Evolutionary conservation across 768 basidiomycete species (phyloP).

Genomic region (Pisolithus tinctorius): DNA sequence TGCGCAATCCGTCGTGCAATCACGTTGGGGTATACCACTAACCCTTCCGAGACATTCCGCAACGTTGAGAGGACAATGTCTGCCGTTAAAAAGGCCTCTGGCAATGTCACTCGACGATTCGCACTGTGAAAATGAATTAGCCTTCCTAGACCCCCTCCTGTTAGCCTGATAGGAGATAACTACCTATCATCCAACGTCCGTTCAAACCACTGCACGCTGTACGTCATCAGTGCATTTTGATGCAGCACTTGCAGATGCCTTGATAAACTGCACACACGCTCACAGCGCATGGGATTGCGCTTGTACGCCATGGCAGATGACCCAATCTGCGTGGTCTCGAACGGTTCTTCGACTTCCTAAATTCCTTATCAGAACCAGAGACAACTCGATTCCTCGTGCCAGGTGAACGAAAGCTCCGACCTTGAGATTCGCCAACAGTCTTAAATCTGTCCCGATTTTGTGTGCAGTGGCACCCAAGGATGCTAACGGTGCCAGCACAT

Average conservation of each 20-base stretch:
- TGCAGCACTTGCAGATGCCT: constrained; percentile 94
- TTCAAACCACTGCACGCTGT: constrained; percentile 97
- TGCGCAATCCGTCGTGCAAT: constrained; percentile 88
- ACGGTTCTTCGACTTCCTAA: too few relatives aligned
- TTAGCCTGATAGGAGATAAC: neutral
- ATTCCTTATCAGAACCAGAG: too few relatives aligned
- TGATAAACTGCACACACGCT: constrained; percentile 94
- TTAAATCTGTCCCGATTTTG: constrained; percentile 95
- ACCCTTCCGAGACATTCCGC: constrained; percentile 93
- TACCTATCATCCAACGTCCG: constrained; percentile 94
- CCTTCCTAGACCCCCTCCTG: neutral
- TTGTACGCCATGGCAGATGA: constrained; percentile 99
- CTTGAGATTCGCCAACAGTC: constrained; percentile 91
- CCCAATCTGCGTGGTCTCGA: constrained; percentile 85
- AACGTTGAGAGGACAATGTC: constrained; percentile 95
- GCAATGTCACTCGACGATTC: constrained; percentile 92
- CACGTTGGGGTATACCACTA: constrained; percentile 98
- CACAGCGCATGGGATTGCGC: constrained; percentile 98
- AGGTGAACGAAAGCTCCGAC: constrained; percentile 23
- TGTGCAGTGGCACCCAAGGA: constrained; percentile 93
- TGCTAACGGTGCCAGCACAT: constrained; percentile 85
- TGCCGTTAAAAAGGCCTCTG: constrained; percentile 94
- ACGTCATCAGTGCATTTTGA: constrained; percentile 94
- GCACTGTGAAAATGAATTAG: constrained; percentile 47
- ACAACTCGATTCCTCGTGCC: neutral